These are phyloP conservation scores for Salix brachista DNA, from an alignment of 345 rosid species.

Conservation along the genomic window DNA sequence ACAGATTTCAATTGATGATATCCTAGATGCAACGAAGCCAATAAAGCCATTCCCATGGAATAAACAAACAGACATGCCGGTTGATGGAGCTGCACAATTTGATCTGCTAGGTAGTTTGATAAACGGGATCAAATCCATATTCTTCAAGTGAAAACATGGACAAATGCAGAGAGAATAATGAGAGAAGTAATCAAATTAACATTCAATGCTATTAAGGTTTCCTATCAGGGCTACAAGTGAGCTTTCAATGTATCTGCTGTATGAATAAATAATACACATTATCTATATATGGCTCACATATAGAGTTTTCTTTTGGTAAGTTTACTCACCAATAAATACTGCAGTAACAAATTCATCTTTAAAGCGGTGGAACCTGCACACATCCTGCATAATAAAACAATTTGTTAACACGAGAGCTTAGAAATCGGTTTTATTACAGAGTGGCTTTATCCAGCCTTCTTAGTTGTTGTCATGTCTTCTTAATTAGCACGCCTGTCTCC, in stretches of 20 bases:
- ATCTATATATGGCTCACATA: not conserved
- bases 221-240: not conserved
- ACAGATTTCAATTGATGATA: conserved; percentile 40
- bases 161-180: not conserved
- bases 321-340: not conserved
- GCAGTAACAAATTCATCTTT: conserved; percentile 9
- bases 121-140: conserved; percentile 28
- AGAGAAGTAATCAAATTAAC: no score
- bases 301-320: not conserved
- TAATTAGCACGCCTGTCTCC: conserved; percentile 14
- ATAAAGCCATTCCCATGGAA: conserved; percentile 62
- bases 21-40: conserved; percentile 57
- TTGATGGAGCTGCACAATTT: conserved; percentile 27
- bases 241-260: not conserved
- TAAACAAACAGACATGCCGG: conserved; percentile 56
- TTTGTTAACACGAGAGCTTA: conserved; percentile 14
- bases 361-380: conserved; percentile 19
- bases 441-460: conserved; percentile 1
- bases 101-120: conserved; percentile 31
- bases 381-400: conserved; percentile 15
- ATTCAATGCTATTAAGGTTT: no score
- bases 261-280: conserved; percentile 5
- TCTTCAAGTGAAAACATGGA: conserved; percentile 26
- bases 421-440: conserved; percentile 13
- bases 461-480: conserved; percentile 12